Base-by-base conservation (phyloP, 305 asterid genomes). In the Solanum hybrid region DNA sequence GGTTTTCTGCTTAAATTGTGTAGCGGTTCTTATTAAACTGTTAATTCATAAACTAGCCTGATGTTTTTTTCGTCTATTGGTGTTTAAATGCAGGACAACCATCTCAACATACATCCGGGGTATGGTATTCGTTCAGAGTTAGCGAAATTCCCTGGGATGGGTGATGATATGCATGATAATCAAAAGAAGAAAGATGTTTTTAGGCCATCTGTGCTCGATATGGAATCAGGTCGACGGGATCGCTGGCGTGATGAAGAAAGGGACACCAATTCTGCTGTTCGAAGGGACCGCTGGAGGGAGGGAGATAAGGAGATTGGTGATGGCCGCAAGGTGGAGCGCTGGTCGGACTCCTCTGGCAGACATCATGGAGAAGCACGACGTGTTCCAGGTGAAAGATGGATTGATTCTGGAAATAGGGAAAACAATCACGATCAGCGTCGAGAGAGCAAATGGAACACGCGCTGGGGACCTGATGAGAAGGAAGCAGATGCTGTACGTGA, bases 211-310 rank as follows among this genome's bases (percentile, higher is more conserved):
- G 93, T 97, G 75, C 94, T 95, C 88, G 96, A 96, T 83, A 91
- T 91, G 96, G 97, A 95, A 51, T 91, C 97, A 64, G 95, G 95
- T 87, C 96, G 96, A 73, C 95, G 94, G 69, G 99, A 96, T 74
- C 94, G 96, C 91, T 96, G 99, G 99, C 97, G 95, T 35, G 99
- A 97, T 89, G 99, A 97, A 92, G 99, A 97, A 94, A 95, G 99
- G 93, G 99, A 96, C 81, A 93, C 98, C 86, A 95, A 94, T 92
- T 94, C 96, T 35, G 88, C 96, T 81, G 92, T 89, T 13, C 96
- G 98, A 83, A 93, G 92, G 90, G 99, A 95, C 91, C 91, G 95
- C 69, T 96, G 98, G 99, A 95, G 95, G 94, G 99, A 96, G 93
- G 96, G 96, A 92, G 98, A 95, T 85, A 95, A 92, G 89, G 98